phyloP scores from a whole-genome alignment of 2,329 filamentous ascomycete genomes.

The Trichoderma pleuroti region DNA sequence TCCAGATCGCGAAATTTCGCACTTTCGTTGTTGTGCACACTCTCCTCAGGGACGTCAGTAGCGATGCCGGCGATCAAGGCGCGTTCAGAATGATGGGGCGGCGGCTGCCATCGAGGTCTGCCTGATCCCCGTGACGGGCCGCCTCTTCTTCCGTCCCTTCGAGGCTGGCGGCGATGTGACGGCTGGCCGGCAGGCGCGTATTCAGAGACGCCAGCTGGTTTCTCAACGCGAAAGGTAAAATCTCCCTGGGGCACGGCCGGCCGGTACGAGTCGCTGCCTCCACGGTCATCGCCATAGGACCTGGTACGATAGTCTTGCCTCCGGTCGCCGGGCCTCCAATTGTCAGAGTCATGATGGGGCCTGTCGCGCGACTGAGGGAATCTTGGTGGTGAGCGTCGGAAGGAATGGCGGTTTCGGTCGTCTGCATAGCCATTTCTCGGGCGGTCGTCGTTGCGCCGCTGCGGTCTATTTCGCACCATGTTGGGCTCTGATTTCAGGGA shows the following conservation, averaged over 20 bases:
- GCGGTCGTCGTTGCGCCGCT: constrained; percentile 16
- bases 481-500: not conserved
- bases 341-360: constrained; percentile 27
- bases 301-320: constrained; percentile 23
- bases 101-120: constrained; percentile 35
- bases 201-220: constrained; percentile 47
- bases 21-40: constrained; percentile 43
- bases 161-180: constrained; percentile 21
- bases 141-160: constrained; percentile 28
- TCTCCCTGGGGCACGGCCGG: constrained; percentile 42
- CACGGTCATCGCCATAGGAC: constrained; percentile 26
- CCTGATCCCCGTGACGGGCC: constrained; percentile 27
- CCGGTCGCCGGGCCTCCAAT: constrained; percentile 30
- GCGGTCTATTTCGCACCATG: constrained; percentile 13
- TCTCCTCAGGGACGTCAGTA: constrained; percentile 42
- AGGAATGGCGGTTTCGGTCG: constrained; percentile 19
- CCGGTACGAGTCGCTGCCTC: constrained; percentile 29
- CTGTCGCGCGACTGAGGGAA: constrained; percentile 20
- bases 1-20: constrained; percentile 54
- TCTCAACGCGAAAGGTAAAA: constrained; percentile 55
- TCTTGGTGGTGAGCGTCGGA: constrained; percentile 14
- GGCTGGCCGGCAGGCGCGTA: constrained; percentile 24
- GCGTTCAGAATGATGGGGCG: constrained; percentile 45
- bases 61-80: constrained; percentile 46
- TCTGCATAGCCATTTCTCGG: constrained; percentile 19